Evolutionary conservation across 2,329 filamentous ascomycete genomes (phyloP).

Genomic region (Fusarium sp.): DNA sequence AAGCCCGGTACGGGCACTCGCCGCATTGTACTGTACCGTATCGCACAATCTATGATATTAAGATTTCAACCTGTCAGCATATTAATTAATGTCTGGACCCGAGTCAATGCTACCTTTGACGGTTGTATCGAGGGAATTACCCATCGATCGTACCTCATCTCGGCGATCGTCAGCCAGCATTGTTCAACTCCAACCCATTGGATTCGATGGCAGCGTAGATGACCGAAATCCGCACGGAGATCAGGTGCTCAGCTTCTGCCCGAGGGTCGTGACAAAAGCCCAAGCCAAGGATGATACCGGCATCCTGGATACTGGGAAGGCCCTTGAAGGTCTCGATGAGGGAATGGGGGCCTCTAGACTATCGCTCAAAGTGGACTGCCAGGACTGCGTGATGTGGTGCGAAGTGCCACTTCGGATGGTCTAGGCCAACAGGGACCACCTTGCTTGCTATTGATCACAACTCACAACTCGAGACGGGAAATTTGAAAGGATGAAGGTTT

Average conservation of each 20-base stretch:
- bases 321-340: not conserved
- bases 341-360: not conserved
- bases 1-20: not conserved
- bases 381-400: not conserved
- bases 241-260: not conserved
- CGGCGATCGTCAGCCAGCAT: slow-evolving; percentile 25
- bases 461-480: not conserved
- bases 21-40: not conserved
- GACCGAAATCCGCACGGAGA: slow-evolving; percentile 1
- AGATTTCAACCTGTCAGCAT: not conserved
- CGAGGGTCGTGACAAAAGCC: not conserved
- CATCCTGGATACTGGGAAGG: not conserved
- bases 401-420: slow-evolving; percentile 8
- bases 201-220: not conserved
- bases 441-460: slow-evolving; percentile 18
- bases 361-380: slow-evolving; percentile 4
- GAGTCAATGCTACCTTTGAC: not conserved
- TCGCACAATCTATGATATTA: not conserved
- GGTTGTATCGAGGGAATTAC: not conserved
- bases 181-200: not conserved
- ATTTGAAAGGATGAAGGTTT: not conserved
- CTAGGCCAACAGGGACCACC: slow-evolving; percentile 16
- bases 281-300: not conserved
- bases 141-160: slow-evolving; percentile 22
- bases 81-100: slow-evolving; percentile 1